Conservation (phyloP, 2,329 filamentous ascomycete species). For the Cordyceps farinosa region DNA sequence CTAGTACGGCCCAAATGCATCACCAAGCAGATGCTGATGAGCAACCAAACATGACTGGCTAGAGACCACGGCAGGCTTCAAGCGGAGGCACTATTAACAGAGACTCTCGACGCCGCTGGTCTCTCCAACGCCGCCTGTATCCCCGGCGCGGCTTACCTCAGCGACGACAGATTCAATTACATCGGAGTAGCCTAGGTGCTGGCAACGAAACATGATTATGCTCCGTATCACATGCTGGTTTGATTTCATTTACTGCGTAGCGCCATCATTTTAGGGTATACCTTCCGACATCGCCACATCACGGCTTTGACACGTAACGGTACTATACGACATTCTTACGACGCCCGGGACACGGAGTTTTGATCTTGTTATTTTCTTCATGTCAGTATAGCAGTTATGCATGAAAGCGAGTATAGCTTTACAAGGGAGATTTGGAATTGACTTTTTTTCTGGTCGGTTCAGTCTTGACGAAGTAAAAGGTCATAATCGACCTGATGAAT, state of each 20-base stretch:
- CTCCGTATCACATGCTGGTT: neutral
- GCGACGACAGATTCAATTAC: too few species aligned
- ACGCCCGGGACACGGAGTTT: conserved; percentile 10
- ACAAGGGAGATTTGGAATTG: neutral
- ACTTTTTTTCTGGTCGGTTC: neutral
- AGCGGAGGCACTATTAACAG: neutral
- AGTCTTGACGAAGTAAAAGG: neutral
- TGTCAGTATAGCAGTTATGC: neutral
- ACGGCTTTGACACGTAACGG: neutral
- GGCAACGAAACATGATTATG: neutral
- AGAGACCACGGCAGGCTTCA: neutral
- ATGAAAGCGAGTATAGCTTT: neutral
- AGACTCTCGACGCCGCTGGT: neutral
- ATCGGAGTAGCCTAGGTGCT: too few species aligned
- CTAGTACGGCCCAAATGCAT: conserved; percentile 37
- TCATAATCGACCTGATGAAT: neutral
- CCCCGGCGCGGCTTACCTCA: too few species aligned
- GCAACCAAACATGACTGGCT: conserved; percentile 18
- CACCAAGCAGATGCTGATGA: conserved; percentile 24
- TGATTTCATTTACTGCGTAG: neutral
- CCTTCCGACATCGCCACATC: neutral
- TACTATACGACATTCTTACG: conserved; percentile 10
- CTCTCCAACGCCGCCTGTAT: neutral
- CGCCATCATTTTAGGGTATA: neutral
- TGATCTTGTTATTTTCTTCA: neutral